Conservation (phyloP, 2,329 filamentous ascomycete genomes). For the Whalleya microplaca region DNA sequence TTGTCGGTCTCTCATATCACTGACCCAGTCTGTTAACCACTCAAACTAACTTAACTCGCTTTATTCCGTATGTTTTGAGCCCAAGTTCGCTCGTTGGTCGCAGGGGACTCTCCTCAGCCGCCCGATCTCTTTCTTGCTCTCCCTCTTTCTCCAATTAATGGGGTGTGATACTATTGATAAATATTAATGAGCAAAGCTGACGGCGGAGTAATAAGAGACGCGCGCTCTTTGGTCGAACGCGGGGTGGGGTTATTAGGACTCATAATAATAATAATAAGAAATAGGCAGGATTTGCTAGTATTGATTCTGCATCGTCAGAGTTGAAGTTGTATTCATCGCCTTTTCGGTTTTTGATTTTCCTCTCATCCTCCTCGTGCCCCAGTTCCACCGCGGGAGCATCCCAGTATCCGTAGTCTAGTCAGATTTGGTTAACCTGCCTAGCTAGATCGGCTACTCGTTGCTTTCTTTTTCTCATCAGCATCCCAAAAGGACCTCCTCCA, state of each 20-base stretch:
- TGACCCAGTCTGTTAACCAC: conserved; percentile 17
- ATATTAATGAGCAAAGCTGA: conserved; percentile 20
- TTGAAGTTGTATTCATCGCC: conserved; percentile 21
- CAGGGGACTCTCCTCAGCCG: conserved; percentile 11
- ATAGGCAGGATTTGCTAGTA: conserved; percentile 32
- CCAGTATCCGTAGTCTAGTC: conserved; percentile 32
- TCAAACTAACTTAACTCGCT: conserved; percentile 6
- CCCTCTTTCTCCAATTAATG: conserved; percentile 7
- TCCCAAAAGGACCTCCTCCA: conserved; percentile 12
- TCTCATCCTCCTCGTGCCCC: conserved; percentile 29
- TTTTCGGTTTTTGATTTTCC: conserved; percentile 26
- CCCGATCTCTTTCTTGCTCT: neutral
- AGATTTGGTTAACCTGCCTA: conserved; percentile 29
- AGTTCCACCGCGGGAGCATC: conserved; percentile 36
- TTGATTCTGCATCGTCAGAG: conserved; percentile 13
- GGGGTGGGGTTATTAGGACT: conserved; percentile 31
- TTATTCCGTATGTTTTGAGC: neutral
- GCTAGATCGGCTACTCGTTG: conserved; percentile 22
- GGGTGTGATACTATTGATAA: conserved; percentile 25
- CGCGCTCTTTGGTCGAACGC: conserved; percentile 20
- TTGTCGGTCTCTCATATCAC: conserved; percentile 15
- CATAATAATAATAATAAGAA: conserved; percentile 31
- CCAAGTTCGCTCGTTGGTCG: conserved; percentile 5
- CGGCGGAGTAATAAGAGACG: conserved; percentile 11
- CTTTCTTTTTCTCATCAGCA: conserved; percentile 4